Conservation (phyloP, 2,329 filamentous ascomycete genomes). For the Elsinoe batatas region DNA sequence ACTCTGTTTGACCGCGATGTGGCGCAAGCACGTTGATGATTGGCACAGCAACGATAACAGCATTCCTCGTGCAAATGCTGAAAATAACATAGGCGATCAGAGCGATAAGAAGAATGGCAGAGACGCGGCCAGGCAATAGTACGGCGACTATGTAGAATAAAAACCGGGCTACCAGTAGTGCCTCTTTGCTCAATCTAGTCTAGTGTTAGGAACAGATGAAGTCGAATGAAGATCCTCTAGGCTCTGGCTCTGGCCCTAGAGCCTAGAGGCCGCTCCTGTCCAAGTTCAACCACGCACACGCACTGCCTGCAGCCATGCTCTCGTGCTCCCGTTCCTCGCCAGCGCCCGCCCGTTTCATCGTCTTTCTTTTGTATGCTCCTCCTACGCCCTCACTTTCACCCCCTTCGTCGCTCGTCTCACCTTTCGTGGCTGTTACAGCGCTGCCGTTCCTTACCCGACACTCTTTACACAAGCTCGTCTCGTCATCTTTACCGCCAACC, state of each 20-base stretch:
- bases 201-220: conserved; percentile 7
- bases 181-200: neutral
- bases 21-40: neutral
- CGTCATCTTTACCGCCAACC: neutral
- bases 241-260: no score
- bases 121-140: neutral
- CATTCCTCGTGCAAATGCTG: neutral
- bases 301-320: neutral
- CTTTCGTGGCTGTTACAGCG: conserved; percentile 7
- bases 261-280: neutral
- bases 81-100: neutral
- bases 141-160: no score
- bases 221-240: neutral
- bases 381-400: neutral
- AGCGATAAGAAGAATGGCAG: neutral
- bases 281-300: conserved; percentile 1
- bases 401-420: conserved; percentile 3
- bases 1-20: neutral
- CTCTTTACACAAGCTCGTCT: neutral
- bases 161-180: no score
- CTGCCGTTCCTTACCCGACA: conserved; percentile 5
- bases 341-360: conserved; percentile 10
- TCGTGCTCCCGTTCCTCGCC: neutral
- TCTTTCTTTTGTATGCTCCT: conserved; percentile 3
- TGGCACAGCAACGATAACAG: conserved; percentile 3